These are phyloP conservation scores for Catharanthus roseus DNA, from an alignment of 257 asterid species.

Conservation along the genomic window DNA sequence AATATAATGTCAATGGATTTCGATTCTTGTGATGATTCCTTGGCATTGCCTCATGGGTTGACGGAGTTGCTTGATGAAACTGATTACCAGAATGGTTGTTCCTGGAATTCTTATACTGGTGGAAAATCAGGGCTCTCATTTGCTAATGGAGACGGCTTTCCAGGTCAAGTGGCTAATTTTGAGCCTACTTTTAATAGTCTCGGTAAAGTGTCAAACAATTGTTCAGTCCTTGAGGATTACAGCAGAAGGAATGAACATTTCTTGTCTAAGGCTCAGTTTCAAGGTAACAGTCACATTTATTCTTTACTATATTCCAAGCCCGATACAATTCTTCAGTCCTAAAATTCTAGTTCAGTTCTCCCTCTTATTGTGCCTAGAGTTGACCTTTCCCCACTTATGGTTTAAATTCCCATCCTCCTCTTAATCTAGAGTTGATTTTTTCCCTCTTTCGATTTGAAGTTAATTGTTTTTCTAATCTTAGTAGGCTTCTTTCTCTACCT, in stretches of 20 bases:
- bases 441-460: not conserved
- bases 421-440: not conserved
- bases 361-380: not conserved
- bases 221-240: conserved; percentile 44
- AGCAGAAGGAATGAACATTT: conserved; percentile 55
- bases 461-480: not conserved
- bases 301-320: not conserved
- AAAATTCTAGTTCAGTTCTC: not conserved
- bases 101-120: conserved; percentile 65
- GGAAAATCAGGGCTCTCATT: conserved; percentile 56
- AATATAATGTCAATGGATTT: conserved; percentile 77
- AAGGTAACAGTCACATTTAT: conserved; percentile 42
- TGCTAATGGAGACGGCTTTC: conserved; percentile 44
- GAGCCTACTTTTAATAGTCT: conserved; percentile 22
- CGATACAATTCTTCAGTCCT: not conserved
- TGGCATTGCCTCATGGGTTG: conserved; percentile 43
- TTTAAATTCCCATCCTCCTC: not conserved
- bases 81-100: conserved; percentile 51
- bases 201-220: conserved; percentile 21
- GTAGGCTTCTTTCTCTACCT: not conserved
- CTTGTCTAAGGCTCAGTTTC: conserved; percentile 55
- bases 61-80: conserved; percentile 49
- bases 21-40: conserved; percentile 65
- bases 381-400: not conserved
- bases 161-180: conserved; percentile 44